Evolutionary conservation across 352 stramenopile genomes (phyloP).

Genomic region (Pseudoperonospora humuli): DNA sequence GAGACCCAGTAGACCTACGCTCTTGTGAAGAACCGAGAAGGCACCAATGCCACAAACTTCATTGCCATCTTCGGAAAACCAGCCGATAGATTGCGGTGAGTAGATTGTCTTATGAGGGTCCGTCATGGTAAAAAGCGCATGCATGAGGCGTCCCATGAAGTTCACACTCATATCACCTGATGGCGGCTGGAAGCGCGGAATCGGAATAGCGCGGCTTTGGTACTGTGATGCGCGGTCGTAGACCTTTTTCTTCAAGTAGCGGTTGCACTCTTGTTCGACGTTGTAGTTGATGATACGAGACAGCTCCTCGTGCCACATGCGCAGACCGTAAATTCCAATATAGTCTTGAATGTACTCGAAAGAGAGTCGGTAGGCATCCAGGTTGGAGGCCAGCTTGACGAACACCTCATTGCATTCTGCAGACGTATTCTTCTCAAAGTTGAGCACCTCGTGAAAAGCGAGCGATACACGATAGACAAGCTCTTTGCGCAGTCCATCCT

Average conservation of each 20-base stretch:
- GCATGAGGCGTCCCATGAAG: constrained; percentile 92
- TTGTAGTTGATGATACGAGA: constrained; percentile 94
- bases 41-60: constrained; percentile 87
- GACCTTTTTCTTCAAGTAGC: constrained; percentile 92
- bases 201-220: constrained; percentile 88
- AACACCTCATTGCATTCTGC: constrained; percentile 85
- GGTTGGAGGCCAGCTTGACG: constrained; percentile 62
- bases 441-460: constrained; percentile 82
- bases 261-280: constrained; percentile 93
- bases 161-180: constrained; percentile 82
- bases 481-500: constrained; percentile 92
- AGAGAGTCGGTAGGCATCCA: constrained; percentile 87
- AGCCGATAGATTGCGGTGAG: constrained; percentile 87
- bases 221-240: constrained; percentile 87
- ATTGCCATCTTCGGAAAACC: constrained; percentile 81
- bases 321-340: constrained; percentile 90
- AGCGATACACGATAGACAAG: constrained; percentile 87
- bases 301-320: constrained; percentile 94
- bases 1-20: constrained; percentile 87
- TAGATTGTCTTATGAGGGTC: constrained; percentile 88
- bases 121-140: constrained; percentile 90
- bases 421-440: constrained; percentile 78
- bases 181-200: constrained; percentile 85
- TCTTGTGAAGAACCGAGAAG: constrained; percentile 86
- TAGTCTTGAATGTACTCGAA: constrained; percentile 97